Percentiles rank a stretch among this genome's conserved stretches.
phyloP scores from a whole-genome alignment of 164 flowering plant species.

The Sextonia rubra region DNA sequence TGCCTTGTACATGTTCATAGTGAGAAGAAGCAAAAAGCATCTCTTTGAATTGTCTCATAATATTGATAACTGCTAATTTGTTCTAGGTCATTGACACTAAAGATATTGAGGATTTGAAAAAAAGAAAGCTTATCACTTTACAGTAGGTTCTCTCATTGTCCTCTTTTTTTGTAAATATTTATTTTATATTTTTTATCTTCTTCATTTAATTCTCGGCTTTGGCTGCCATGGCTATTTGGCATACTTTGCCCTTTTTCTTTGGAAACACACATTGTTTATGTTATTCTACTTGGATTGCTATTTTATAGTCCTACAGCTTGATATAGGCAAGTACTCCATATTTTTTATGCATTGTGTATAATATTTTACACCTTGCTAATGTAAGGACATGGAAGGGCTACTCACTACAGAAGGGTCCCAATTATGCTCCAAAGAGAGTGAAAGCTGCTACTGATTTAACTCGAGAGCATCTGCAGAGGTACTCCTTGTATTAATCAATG shows the following conservation, averaged over 20 bases:
- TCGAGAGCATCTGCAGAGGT: slow-evolving; percentile 82
- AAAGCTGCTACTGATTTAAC: slow-evolving; percentile 78
- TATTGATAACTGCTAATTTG: neutral
- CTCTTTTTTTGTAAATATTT: neutral
- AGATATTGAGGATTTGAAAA: neutral
- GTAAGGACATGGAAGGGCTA: slow-evolving; percentile 35
- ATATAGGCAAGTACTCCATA: no score
- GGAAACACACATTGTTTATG: no score
- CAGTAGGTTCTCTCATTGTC: neutral
- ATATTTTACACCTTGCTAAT: no score
- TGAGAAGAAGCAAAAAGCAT: no score
- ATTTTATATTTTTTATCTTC: no score
- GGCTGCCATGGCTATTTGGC: no score
- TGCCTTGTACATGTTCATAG: no score
- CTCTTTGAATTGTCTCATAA: neutral
- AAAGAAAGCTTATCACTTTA: neutral
- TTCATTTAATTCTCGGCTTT: no score
- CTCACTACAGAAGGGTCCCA: slow-evolving; percentile 70
- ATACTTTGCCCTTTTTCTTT: no score
- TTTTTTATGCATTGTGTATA: no score
- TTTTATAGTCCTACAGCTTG: no score
- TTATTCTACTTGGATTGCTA: no score
- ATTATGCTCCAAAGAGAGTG: slow-evolving; percentile 72
- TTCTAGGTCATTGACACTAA: neutral
- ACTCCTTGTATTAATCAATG: slow-evolving; percentile 9